phyloP scores from a whole-genome alignment of 1,284 basidiomycete species.

The Schizophyllum commune region DNA sequence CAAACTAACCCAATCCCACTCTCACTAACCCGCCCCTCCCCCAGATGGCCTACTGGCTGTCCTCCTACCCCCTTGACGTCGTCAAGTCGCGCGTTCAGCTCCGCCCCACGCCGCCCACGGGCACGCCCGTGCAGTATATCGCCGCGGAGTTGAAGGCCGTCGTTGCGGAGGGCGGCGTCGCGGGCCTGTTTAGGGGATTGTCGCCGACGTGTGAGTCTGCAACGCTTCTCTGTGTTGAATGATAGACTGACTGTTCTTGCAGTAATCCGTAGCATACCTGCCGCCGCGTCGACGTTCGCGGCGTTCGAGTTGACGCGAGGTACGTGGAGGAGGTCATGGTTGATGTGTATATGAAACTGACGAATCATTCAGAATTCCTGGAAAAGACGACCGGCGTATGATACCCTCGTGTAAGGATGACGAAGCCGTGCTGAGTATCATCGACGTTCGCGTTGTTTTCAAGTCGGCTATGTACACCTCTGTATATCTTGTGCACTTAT shows the following conservation, averaged over 20 bases:
- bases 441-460: too few species aligned
- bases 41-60: slow-evolving; percentile 88
- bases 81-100: slow-evolving; percentile 89
- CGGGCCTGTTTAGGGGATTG: slow-evolving; percentile 67
- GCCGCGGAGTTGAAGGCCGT: slow-evolving; percentile 61
- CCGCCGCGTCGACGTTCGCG: slow-evolving; percentile 88
- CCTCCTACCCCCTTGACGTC: slow-evolving; percentile 89
- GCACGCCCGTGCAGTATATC: slow-evolving; percentile 81
- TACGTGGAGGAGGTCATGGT: slow-evolving; percentile 14
- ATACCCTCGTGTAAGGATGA: too few species aligned
- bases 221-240: background rate
- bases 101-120: slow-evolving; percentile 65
- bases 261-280: slow-evolving; percentile 61
- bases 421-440: too few species aligned
- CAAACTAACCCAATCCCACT: too few species aligned
- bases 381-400: too few species aligned
- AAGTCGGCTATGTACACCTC: too few species aligned
- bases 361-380: too few species aligned
- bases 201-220: slow-evolving; percentile 55
- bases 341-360: too few species aligned
- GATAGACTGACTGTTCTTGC: background rate
- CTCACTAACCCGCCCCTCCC: background rate
- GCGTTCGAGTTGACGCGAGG: slow-evolving; percentile 84
- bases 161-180: slow-evolving; percentile 70
- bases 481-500: too few species aligned